Conservation (phyloP, 306 rosid species). For the Trifolium subterraneum region DNA sequence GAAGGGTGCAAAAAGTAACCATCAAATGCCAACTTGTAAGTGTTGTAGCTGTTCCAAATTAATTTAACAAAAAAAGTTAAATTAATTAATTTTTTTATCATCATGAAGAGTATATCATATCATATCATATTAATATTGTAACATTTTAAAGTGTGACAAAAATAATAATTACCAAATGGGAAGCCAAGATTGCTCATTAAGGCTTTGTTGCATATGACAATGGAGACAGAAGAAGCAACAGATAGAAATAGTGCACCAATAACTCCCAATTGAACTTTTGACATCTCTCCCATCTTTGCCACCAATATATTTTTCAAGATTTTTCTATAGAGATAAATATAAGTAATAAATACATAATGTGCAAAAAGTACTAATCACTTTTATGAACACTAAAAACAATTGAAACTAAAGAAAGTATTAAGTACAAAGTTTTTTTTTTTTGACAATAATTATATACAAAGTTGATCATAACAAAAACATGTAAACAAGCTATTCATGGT, state of each 20-base stretch:
- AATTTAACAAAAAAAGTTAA: neutral
- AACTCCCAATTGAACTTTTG: slow-evolving; percentile 81
- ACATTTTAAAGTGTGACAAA: neutral
- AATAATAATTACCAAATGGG: slow-evolving; percentile 71
- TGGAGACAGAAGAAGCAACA: slow-evolving; percentile 96
- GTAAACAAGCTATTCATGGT: neutral
- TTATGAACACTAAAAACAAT: neutral
- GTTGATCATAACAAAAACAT: neutral
- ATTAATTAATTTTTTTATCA: neutral
- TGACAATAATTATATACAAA: too few species aligned
- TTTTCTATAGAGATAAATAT: slow-evolving; percentile 5
- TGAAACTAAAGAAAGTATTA: neutral
- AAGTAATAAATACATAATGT: neutral
- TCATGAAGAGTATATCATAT: neutral
- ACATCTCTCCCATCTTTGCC: slow-evolving; percentile 88
- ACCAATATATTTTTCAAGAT: slow-evolving; percentile 20
- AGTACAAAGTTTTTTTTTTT: too few species aligned
- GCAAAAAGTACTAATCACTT: neutral
- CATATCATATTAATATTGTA: neutral
- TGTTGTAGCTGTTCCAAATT: slow-evolving; percentile 72
- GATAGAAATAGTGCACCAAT: slow-evolving; percentile 93
- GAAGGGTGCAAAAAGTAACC: slow-evolving; percentile 95
- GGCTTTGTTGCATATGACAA: slow-evolving; percentile 99
- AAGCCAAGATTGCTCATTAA: slow-evolving; percentile 99
- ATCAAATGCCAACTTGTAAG: slow-evolving; percentile 98